Conservation (phyloP, 2,329 filamentous ascomycete genomes). For the Xylaria sp. region DNA sequence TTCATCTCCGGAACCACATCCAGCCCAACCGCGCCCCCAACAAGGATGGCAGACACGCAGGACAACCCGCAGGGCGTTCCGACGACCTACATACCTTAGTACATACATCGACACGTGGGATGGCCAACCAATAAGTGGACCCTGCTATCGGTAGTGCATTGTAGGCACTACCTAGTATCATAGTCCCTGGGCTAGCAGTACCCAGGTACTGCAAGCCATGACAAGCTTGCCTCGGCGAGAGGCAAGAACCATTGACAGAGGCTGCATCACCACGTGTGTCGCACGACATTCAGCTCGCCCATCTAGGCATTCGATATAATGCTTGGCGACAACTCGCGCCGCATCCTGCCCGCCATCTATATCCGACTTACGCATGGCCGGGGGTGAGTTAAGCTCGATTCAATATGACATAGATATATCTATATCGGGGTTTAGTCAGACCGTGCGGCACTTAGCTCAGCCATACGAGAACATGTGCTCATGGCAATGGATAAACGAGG, state of each 20-base stretch:
- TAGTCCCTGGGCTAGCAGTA: conserved; percentile 7
- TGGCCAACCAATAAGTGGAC: conserved; percentile 13
- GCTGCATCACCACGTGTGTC: conserved; percentile 18
- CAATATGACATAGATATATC: too few relatives aligned
- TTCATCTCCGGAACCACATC: not conserved
- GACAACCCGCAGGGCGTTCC: not conserved
- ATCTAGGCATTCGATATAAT: not conserved
- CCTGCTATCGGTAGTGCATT: not conserved
- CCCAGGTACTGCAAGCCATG: too few relatives aligned
- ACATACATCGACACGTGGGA: conserved; percentile 20
- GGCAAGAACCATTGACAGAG: conserved; percentile 3
- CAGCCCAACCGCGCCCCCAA: not conserved
- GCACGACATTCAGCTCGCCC: conserved; percentile 11
- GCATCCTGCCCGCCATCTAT: not conserved
- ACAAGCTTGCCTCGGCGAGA: conserved; percentile 5
- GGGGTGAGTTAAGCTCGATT: not conserved
- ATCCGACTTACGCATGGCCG: not conserved
- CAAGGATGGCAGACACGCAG: not conserved
- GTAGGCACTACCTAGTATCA: too few relatives aligned
- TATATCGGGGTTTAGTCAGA: not conserved
- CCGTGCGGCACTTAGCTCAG: too few relatives aligned
- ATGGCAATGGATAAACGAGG: too few relatives aligned
- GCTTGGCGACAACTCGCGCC: not conserved
- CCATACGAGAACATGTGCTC: too few relatives aligned
- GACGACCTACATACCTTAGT: not conserved